Percentiles rank a stretch among this genome's conserved stretches.
phyloP scores from a whole-genome alignment of 495 filamentous ascomycete genomes.

The Trichoderma gamsii region DNA sequence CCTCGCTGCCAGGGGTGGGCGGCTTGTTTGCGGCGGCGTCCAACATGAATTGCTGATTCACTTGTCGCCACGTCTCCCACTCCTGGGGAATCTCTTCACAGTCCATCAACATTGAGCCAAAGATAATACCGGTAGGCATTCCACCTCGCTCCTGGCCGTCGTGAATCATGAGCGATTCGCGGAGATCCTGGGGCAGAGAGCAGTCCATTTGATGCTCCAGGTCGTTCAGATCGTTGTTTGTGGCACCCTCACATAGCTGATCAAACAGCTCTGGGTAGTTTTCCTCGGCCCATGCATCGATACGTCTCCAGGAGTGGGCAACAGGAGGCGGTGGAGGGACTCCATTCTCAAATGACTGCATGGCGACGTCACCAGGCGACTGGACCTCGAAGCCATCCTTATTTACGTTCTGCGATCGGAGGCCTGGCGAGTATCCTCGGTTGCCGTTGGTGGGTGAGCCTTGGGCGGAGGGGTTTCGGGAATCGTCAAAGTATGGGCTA shows the following conservation, averaged over 20 bases:
- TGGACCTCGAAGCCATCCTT: slow-evolving; percentile 62
- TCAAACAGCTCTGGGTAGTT: slow-evolving; percentile 93
- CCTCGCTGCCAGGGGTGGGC: slow-evolving; percentile 44
- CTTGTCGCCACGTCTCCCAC: slow-evolving; percentile 91
- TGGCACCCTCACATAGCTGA: slow-evolving; percentile 84
- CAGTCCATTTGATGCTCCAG: slow-evolving; percentile 94
- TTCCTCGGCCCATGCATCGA: slow-evolving; percentile 88
- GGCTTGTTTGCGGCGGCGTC: slow-evolving; percentile 50
- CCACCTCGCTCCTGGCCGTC: slow-evolving; percentile 96
- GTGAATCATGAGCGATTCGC: slow-evolving; percentile 84
- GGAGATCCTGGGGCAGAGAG: slow-evolving; percentile 86
- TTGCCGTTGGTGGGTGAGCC: slow-evolving; percentile 57
- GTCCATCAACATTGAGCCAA: slow-evolving; percentile 90
- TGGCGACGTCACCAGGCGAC: slow-evolving; percentile 77
- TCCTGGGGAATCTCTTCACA: slow-evolving; percentile 98
- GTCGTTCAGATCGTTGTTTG: slow-evolving; percentile 92
- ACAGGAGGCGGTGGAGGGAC: slow-evolving; percentile 85
- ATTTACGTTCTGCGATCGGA: slow-evolving; percentile 63
- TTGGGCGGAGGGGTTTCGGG: slow-evolving; percentile 44
- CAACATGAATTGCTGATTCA: slow-evolving; percentile 80
- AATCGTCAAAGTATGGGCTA: slow-evolving; percentile 68
- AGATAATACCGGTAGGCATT: slow-evolving; percentile 84
- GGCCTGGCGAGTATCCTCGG: slow-evolving; percentile 81
- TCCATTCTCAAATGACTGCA: slow-evolving; percentile 93
- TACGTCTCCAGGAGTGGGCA: slow-evolving; percentile 82